Evolutionary conservation across 2,329 filamentous ascomycete species (phyloP).

Genomic region (Fusarium guadeloupense): DNA sequence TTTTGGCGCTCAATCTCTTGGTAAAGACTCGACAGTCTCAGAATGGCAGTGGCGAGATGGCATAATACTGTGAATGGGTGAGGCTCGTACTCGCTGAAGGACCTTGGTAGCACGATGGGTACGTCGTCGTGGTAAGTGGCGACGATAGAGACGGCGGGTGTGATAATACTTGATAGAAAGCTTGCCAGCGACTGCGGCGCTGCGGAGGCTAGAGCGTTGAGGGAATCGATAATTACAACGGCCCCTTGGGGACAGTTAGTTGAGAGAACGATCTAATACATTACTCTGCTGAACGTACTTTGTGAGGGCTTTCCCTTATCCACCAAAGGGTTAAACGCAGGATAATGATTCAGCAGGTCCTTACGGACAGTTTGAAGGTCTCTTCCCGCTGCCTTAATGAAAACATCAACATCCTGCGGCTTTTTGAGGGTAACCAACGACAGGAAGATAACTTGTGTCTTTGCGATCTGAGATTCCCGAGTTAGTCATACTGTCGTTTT

Average conservation of each 20-base stretch:
- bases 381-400: conserved; percentile 72
- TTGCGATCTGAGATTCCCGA: conserved; percentile 58
- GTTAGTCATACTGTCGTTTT: conserved; percentile 3
- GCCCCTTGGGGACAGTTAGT: conserved; percentile 60
- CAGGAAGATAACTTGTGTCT: conserved; percentile 77
- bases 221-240: conserved; percentile 81
- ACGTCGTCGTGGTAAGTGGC: conserved; percentile 86
- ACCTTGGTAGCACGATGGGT: conserved; percentile 61
- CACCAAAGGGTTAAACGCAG: conserved; percentile 49
- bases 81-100: conserved; percentile 67
- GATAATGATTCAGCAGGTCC: conserved; percentile 66
- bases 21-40: conserved; percentile 75
- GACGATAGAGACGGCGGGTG: conserved; percentile 75
- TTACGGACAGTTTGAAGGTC: conserved; percentile 63
- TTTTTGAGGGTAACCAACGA: conserved; percentile 78
- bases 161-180: conserved; percentile 75
- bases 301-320: conserved; percentile 50
- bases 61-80: conserved; percentile 75
- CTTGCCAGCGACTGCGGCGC: conserved; percentile 67
- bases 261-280: background rate
- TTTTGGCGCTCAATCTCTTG: conserved; percentile 78
- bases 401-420: conserved; percentile 71
- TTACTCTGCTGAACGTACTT: conserved; percentile 50
- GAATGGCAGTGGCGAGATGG: conserved; percentile 89
- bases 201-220: conserved; percentile 71